Conservation (phyloP, 331 rosid species). For the Saraca asoca region DNA sequence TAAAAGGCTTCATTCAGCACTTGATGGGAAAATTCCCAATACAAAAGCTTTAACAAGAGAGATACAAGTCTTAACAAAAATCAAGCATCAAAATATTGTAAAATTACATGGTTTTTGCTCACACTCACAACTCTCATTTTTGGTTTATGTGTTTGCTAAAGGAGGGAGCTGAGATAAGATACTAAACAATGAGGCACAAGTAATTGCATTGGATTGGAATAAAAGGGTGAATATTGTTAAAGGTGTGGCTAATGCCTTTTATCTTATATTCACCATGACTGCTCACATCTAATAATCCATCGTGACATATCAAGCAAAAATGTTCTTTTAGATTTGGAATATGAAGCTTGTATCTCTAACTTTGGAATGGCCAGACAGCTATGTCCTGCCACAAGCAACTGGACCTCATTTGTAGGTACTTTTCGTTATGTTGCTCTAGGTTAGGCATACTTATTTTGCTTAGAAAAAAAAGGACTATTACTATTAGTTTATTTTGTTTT, state of each 20-base stretch:
- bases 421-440: too few species aligned
- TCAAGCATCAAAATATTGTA: conserved; percentile 52
- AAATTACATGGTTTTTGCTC: conserved; percentile 52
- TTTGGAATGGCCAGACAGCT: conserved; percentile 47
- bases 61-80: neutral
- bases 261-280: conserved; percentile 36
- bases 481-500: too few species aligned
- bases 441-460: too few species aligned
- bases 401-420: too few species aligned
- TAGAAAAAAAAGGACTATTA: too few species aligned
- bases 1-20: conserved; percentile 45
- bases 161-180: conserved; percentile 46
- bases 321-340: conserved; percentile 42
- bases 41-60: conserved; percentile 15
- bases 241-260: conserved; percentile 36
- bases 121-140: conserved; percentile 30
- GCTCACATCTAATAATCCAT: conserved; percentile 46
- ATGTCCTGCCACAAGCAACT: too few species aligned
- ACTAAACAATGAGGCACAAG: conserved; percentile 34
- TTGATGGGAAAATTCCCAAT: conserved; percentile 25
- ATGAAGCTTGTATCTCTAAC: conserved; percentile 50
- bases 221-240: conserved; percentile 49
- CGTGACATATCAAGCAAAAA: conserved; percentile 58
- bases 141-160: conserved; percentile 21
- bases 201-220: conserved; percentile 48